Evolutionary conservation across 768 basidiomycete genomes (phyloP), one percentile per base, ranked within the genome.

Genomic region (Serpula lacrymans): DNA sequence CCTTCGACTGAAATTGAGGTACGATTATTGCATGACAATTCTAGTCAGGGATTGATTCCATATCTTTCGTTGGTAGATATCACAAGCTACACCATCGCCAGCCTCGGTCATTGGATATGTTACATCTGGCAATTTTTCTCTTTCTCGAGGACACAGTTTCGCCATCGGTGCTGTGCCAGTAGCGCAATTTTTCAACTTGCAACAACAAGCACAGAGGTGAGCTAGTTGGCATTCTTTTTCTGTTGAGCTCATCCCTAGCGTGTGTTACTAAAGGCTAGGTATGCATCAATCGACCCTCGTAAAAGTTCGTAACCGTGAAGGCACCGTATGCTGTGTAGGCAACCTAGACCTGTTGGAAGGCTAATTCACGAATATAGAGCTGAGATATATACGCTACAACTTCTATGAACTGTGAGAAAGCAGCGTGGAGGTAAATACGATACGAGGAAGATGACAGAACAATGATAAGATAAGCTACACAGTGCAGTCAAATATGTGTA

Each of bases 101-200:
- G 57, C 65, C 3, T 55, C 63, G 3, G 70, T 88, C 18, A 78
- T 95, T 38, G 94, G 95, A 1, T 88, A 87, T 52, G 72, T 92
- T 14, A 90, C 91, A 0, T 83, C 87, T 2, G 94, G 93, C 0
- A 82, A 81, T 45, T 85, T 77, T 56, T 94, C 93, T 2, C 71
- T 97, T 6, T 72, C 80, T 0, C 75, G 81, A 21, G 94, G 94
- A 0, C 65, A 75, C 43, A 92, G 89, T 0, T 78, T 79, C 51
- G 93, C 78, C 2, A 70, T 96, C 10, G 95, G 82, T 13, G 78
- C 82, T 0, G 62, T 97, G 13, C 68, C 88, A 3, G 55, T 93
- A 10, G 52, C 59, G 20, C 64, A 64, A 39, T 63, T 80, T 25
- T 49, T 84, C 18, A 69, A 75, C 25, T 57, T 85, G 14, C 59